phyloP scores from a whole-genome alignment of 331 rosid species.

The Pyracantha coccinea region DNA sequence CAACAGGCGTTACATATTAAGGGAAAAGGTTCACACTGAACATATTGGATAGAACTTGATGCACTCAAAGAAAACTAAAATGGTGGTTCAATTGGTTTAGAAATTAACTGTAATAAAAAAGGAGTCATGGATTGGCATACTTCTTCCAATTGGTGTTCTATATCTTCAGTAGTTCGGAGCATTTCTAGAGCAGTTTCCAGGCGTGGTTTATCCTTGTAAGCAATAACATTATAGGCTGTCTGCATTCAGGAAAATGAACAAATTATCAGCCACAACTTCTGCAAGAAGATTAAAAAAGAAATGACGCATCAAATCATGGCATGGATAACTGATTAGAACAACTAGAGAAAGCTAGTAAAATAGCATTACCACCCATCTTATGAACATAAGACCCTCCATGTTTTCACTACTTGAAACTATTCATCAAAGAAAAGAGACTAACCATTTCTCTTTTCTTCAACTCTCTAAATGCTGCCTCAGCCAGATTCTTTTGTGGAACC shows the following conservation, averaged over 20 bases:
- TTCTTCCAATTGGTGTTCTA: slow-evolving; percentile 51
- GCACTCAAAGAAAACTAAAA: background rate
- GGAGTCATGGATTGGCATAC: slow-evolving; percentile 33
- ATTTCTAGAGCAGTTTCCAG: slow-evolving; percentile 65
- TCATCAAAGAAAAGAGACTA: background rate
- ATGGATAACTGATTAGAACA: no score
- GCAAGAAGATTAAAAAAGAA: no score
- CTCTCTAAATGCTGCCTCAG: slow-evolving; percentile 81
- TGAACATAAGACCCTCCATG: background rate
- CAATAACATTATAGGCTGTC: slow-evolving; percentile 67
- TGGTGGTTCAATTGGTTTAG: background rate
- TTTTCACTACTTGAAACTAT: background rate
- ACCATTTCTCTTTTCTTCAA: slow-evolving; percentile 62
- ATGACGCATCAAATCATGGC: no score
- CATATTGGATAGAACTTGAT: background rate
- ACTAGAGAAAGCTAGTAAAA: no score
- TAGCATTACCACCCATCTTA: background rate
- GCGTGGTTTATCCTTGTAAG: slow-evolving; percentile 86
- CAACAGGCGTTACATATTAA: background rate
- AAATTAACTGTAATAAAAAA: background rate
- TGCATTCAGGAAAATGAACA: slow-evolving; percentile 29
- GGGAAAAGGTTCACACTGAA: background rate
- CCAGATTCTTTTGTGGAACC: slow-evolving; percentile 80
- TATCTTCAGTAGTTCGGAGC: slow-evolving; percentile 75
- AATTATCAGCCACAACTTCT: background rate